Evolutionary conservation across 176 grass and related monocot genomes (phyloP).

Genomic region (Oryza longistaminata): DNA sequence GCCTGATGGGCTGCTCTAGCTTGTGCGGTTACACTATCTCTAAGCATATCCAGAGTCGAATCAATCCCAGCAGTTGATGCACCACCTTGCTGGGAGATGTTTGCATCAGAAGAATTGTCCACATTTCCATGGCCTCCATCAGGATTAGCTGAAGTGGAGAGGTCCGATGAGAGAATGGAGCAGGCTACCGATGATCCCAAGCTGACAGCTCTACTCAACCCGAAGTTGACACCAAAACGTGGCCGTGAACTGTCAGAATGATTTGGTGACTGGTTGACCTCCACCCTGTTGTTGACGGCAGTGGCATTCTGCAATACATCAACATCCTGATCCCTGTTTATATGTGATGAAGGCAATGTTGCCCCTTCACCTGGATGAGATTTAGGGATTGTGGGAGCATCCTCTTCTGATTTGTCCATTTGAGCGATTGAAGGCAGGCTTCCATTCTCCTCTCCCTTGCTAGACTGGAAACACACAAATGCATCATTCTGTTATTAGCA

Average conservation of each 20-base stretch:
- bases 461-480: conserved; percentile 38
- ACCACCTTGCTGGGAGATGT: conserved; percentile 30
- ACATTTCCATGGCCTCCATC: conserved; percentile 27
- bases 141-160: conserved; percentile 51
- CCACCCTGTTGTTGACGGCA: conserved; percentile 22
- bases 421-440: conserved; percentile 11
- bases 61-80: conserved; percentile 34
- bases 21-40: conserved; percentile 52
- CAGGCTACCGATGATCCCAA: conserved; percentile 72
- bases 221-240: conserved; percentile 67
- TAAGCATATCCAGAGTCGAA: conserved; percentile 54
- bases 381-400: conserved; percentile 31
- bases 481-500: conserved; percentile 9
- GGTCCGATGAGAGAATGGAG: conserved; percentile 58
- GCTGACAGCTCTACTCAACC: conserved; percentile 82
- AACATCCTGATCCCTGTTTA: conserved; percentile 45
- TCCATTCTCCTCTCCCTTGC: conserved; percentile 34
- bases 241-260: conserved; percentile 40
- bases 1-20: conserved; percentile 51
- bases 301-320: conserved; percentile 39
- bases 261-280: conserved; percentile 29
- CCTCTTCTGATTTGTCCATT: conserved; percentile 35
- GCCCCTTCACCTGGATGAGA: conserved; percentile 39
- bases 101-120: conserved; percentile 34
- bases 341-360: conserved; percentile 33